Base-by-base conservation (phyloP, 192 early-diverging fungal species). In the Chytriomyces confervae region DNA sequence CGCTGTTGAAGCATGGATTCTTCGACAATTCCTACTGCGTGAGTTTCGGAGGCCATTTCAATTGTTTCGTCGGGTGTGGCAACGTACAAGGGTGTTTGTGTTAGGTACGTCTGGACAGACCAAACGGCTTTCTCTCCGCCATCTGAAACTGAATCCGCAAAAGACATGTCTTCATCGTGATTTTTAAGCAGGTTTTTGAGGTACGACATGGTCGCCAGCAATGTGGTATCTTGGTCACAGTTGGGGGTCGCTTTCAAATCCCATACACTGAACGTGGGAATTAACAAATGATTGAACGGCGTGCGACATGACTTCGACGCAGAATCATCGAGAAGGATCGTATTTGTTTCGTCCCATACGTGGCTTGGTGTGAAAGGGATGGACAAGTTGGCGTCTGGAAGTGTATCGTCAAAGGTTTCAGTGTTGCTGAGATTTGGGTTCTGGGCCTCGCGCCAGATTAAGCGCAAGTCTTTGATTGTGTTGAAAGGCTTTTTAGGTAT, bases 251-350 rank as follows among this genome's bases (percentile, higher is more conserved):
- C 66, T 46, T 36, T 74, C 27, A 36, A 16, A 44, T 83, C 80
- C 6, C 46, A 29, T 9, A 84, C 74, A 20, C 80, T 83, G 69
- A 78, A 86, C 9, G 83, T 78, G 2, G 83, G 85, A 11, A 86
- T 47, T 46, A 79, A 75, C 5, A 86, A 50, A 43, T 62, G 66
- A 62, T 86, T 86, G 24, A 43, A 43, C 7, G 82, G 81, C 8
- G 78, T 84, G n/a, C 50, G 63, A 47, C 61, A 50, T 0, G 81
- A 80, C 71, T 86, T 86, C 6, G 24, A 50, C 1, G 68, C 47
- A 6, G 81, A 77, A 74, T 86, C 85, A 69, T 86, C 85, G 18
- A 86, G 13, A 11, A 86, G 57, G 50, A 86, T 84, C 1, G 85
- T 86, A 60, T 86, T 86, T 36, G 49, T 71, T 53, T 61, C 50